phyloP scores from a whole-genome alignment of 2,329 filamentous ascomycete genomes.

The Magnaporthiopsis incrustans region DNA sequence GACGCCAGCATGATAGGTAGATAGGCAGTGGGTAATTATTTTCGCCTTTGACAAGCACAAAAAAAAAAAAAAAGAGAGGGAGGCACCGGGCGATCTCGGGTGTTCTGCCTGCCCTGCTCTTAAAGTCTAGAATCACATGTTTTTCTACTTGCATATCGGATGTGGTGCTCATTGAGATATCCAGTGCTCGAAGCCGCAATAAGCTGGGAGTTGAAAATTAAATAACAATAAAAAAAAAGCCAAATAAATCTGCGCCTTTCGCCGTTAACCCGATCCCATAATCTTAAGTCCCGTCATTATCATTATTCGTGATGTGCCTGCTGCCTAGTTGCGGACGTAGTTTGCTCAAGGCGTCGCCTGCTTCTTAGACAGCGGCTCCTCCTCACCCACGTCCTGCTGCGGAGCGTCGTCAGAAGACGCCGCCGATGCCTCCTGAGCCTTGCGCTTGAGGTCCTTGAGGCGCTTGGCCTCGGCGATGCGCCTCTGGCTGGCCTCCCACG shows the following conservation, averaged over 20 bases:
- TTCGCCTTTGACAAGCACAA: neutral
- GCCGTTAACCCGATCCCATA: too few species aligned
- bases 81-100: neutral
- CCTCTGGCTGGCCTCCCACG: neutral
- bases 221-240: neutral
- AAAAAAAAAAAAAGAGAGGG: neutral
- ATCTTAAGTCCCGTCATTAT: too few species aligned
- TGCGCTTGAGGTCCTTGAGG: conserved; percentile 11
- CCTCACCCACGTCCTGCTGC: neutral
- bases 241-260: too few species aligned
- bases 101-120: neutral
- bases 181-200: neutral
- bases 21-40: neutral
- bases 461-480: neutral
- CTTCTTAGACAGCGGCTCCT: neutral
- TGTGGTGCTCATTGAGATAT: neutral
- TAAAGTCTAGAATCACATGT: neutral
- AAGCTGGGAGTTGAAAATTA: neutral
- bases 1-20: too few species aligned
- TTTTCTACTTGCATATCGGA: neutral
- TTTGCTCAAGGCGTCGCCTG: neutral
- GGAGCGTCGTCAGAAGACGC: neutral
- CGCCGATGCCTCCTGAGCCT: neutral
- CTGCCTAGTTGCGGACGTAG: too few species aligned
- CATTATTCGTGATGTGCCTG: too few species aligned